phyloP scores from a whole-genome alignment of 768 basidiomycete genomes.

The Leccinum pellstonianum region DNA sequence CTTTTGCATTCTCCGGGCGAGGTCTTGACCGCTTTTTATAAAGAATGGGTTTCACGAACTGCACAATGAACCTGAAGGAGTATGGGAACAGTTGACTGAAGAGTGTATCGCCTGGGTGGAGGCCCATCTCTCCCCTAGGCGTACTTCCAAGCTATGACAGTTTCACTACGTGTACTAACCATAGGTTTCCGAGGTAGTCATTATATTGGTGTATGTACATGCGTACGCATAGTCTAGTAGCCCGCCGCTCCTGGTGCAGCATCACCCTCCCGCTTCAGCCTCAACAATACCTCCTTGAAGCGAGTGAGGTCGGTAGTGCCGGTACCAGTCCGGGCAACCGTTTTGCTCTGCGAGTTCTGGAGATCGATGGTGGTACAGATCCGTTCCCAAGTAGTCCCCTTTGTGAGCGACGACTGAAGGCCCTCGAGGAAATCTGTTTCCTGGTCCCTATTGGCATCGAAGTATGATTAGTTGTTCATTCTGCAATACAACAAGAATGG shows the following conservation, averaged over 20 bases:
- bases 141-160: slow-evolving; percentile 23
- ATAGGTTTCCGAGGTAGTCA: slow-evolving; percentile 3
- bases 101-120: slow-evolving; percentile 54
- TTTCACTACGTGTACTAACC: slow-evolving; percentile 1
- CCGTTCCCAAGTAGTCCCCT: slow-evolving; percentile 95
- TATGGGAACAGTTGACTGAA: slow-evolving; percentile 56
- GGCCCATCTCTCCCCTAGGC: slow-evolving; percentile 16
- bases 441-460: slow-evolving; percentile 60
- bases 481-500: not conserved
- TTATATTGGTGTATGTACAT: slow-evolving; percentile 4
- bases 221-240: slow-evolving; percentile 51
- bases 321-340: slow-evolving; percentile 79
- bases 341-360: slow-evolving; percentile 97
- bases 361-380: slow-evolving; percentile 85
- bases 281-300: slow-evolving; percentile 90
- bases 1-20: not conserved
- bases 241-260: slow-evolving; percentile 91
- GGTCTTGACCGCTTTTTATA: not conserved
- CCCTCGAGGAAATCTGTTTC: slow-evolving; percentile 77
- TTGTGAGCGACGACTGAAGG: slow-evolving; percentile 74
- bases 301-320: slow-evolving; percentile 87
- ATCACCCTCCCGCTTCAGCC: slow-evolving; percentile 87
- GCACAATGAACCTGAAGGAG: slow-evolving; percentile 67
- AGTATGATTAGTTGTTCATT: slow-evolving; percentile 1
- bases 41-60: slow-evolving; percentile 78